Conservation (phyloP, 2,329 filamentous ascomycete genomes). For the Sordariomycetes sp. region DNA sequence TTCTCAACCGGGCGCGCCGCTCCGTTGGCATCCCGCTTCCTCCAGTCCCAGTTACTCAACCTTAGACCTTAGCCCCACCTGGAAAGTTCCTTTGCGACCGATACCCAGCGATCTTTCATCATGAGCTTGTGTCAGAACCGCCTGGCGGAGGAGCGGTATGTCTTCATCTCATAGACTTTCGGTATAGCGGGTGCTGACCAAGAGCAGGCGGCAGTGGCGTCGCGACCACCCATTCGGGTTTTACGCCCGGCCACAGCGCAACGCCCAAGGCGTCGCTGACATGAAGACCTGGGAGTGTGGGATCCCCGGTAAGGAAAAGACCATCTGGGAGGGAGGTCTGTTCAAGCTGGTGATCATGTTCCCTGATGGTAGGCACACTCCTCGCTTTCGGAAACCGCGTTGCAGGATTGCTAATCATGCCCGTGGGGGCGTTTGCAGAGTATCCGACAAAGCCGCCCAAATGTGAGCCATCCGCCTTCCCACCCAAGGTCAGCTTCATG, state of each 20-base stretch:
- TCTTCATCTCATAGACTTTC: conserved; percentile 6
- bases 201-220: conserved; percentile 80
- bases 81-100: background rate
- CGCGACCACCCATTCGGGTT: conserved; percentile 96
- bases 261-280: conserved; percentile 68
- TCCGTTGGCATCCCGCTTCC: too few relatives aligned
- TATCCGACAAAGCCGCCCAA: conserved; percentile 98
- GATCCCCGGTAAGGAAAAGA: conserved; percentile 91
- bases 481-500: background rate
- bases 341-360: conserved; percentile 92
- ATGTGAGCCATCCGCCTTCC: conserved; percentile 47
- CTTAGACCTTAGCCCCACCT: background rate
- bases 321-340: conserved; percentile 92
- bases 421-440: conserved; percentile 37
- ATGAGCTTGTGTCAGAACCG: conserved; percentile 88
- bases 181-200: conserved; percentile 9
- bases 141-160: conserved; percentile 76
- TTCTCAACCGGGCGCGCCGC: too few relatives aligned
- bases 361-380: conserved; percentile 63
- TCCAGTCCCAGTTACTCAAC: too few relatives aligned
- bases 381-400: background rate
- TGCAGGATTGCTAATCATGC: background rate
- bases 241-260: conserved; percentile 79
- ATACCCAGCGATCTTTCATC: background rate
- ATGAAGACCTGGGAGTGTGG: conserved; percentile 95